phyloP scores from a whole-genome alignment of 1,284 basidiomycete genomes.

The Fomitopsis pinicola region DNA sequence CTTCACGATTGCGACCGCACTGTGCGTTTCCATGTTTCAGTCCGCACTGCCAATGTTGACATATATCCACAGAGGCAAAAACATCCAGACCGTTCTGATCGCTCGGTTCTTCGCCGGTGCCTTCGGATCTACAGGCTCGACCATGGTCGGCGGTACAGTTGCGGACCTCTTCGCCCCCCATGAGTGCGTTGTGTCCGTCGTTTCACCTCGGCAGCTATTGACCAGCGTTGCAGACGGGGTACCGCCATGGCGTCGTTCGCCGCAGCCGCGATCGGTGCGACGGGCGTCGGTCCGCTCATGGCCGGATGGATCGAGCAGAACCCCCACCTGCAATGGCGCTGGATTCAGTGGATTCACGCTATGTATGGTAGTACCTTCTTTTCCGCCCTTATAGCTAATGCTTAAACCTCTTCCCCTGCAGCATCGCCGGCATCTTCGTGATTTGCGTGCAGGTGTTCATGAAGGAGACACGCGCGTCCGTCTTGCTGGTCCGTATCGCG shows the following conservation, averaged over 20 bases:
- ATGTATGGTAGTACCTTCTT: constrained; percentile 38
- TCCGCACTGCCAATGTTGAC: not conserved
- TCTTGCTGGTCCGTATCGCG: constrained; percentile 59
- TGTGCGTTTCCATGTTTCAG: constrained; percentile 39
- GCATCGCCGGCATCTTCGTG: constrained; percentile 42
- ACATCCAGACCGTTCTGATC: constrained; percentile 67
- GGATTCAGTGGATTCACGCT: constrained; percentile 80
- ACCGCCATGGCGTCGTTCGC: constrained; percentile 71
- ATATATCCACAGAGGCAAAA: constrained; percentile 43
- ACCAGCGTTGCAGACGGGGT: constrained; percentile 44
- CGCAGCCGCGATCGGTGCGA: constrained; percentile 51
- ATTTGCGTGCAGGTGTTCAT: constrained; percentile 45
- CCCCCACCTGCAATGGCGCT: constrained; percentile 61
- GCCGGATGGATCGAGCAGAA: constrained; percentile 71
- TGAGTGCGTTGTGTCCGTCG: constrained; percentile 35
- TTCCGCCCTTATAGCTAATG: not conserved
- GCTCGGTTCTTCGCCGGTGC: constrained; percentile 66
- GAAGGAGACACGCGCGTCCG: constrained; percentile 60
- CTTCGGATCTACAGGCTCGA: constrained; percentile 65
- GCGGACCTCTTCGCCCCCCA: constrained; percentile 64
- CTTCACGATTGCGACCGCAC: constrained; percentile 57
- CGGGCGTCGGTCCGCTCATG: constrained; percentile 63
- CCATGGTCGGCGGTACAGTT: constrained; percentile 77
- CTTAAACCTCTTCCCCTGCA: constrained; percentile 18
- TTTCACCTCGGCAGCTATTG: not conserved